phyloP scores from a whole-genome alignment of 805 yeast genomes.

The Candida endomychidarum region DNA sequence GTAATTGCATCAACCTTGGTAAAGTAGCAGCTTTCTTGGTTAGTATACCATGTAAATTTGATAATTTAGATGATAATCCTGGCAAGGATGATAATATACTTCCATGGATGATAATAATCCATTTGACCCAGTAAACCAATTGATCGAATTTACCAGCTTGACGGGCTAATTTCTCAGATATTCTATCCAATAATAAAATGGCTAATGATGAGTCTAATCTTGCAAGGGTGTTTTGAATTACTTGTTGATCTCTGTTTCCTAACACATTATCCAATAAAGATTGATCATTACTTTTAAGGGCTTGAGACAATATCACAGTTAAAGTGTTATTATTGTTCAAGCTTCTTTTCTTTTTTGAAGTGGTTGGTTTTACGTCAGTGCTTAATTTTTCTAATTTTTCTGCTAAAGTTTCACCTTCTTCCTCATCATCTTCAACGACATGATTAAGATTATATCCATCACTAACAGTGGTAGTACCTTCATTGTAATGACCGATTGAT shows the following conservation, averaged over 20 bases:
- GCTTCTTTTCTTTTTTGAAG: conserved; percentile 36
- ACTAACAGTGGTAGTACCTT: conserved; percentile 58
- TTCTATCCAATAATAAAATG: conserved; percentile 48
- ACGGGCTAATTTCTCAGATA: conserved; percentile 52
- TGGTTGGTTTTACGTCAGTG: conserved; percentile 22
- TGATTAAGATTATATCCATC: conserved; percentile 65
- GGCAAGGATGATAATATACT: conserved; percentile 48
- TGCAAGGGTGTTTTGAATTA: conserved; percentile 50
- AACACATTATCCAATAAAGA: conserved; percentile 83
- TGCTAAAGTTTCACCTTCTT: conserved; percentile 41
- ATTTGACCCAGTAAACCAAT: conserved; percentile 54
- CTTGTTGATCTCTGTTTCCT: conserved; percentile 48
- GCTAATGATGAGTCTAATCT: conserved; percentile 51
- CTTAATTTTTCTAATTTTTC: conserved; percentile 45
- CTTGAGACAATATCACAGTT: conserved; percentile 82
- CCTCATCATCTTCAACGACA: conserved; percentile 46
- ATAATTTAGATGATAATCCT: conserved; percentile 41
- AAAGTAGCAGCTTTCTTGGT: conserved; percentile 49
- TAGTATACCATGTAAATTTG: conserved; percentile 47
- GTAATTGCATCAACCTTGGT: conserved; percentile 51
- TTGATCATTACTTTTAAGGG: conserved; percentile 83
- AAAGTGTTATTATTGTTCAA: conserved; percentile 58
- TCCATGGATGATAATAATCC: conserved; percentile 57
- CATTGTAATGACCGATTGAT: conserved; percentile 56
- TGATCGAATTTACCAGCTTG: conserved; percentile 51